Evolutionary conservation across 768 basidiomycete genomes (phyloP).

Genomic region (Amanita phalloides): DNA sequence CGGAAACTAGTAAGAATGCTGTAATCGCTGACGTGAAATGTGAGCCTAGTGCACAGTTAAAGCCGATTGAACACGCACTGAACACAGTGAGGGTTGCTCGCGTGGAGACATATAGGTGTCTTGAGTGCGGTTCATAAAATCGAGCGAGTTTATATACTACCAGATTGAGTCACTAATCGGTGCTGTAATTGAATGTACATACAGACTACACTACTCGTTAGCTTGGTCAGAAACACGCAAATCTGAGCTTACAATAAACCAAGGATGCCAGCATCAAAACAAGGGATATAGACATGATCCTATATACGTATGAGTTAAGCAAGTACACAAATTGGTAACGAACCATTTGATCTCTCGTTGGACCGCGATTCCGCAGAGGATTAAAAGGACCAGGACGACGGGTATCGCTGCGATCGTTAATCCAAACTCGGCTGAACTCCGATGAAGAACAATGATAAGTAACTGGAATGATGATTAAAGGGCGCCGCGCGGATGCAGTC

Average conservation of each 20-base stretch:
- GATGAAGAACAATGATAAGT: slow-evolving; percentile 63
- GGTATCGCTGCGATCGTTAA: slow-evolving; percentile 79
- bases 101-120: slow-evolving; percentile 52
- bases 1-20: slow-evolving; percentile 62
- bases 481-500: too few relatives aligned
- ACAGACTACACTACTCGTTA: slow-evolving; percentile 23
- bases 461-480: slow-evolving; percentile 32
- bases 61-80: slow-evolving; percentile 33
- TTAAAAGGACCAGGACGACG: slow-evolving; percentile 57
- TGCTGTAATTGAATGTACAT: slow-evolving; percentile 10
- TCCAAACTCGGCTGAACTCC: slow-evolving; percentile 65
- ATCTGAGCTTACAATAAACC: slow-evolving; percentile 52
- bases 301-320: slow-evolving; percentile 13
- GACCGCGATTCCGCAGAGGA: slow-evolving; percentile 58
- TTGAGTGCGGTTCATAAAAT: slow-evolving; percentile 58
- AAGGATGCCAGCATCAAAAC: slow-evolving; percentile 68
- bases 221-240: neutral
- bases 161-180: neutral
- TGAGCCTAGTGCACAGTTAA: neutral
- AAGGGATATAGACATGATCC: slow-evolving; percentile 67
- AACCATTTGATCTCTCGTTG: slow-evolving; percentile 76
- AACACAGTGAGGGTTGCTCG: slow-evolving; percentile 73
- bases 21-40: slow-evolving; percentile 42
- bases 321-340: slow-evolving; percentile 10
- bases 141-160: slow-evolving; percentile 80